phyloP scores from a whole-genome alignment of 2,329 filamentous ascomycete genomes.

The Canariomyces notabilis region DNA sequence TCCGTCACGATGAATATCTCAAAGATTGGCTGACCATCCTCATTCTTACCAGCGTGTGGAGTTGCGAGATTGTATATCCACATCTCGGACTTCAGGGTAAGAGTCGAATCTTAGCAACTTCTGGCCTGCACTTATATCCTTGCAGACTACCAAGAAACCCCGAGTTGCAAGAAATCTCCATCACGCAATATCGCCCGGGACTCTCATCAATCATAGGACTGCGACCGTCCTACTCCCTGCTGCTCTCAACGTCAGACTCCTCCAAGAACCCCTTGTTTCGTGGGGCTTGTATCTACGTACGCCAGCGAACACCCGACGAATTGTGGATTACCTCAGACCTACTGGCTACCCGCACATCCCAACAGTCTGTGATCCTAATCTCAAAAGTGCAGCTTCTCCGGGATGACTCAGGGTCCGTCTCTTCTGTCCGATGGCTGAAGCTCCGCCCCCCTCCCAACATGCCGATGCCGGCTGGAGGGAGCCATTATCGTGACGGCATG shows the following conservation, averaged over 20 bases:
- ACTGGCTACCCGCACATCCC: neutral
- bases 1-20: no score
- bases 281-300: conserved; percentile 39
- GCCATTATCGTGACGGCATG: neutral
- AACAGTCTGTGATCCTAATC: neutral
- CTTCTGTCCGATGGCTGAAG: neutral
- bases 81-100: neutral
- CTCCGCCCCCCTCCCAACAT: neutral
- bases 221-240: conserved; percentile 34
- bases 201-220: conserved; percentile 33
- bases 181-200: conserved; percentile 35
- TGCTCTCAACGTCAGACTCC: conserved; percentile 37
- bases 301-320: conserved; percentile 23
- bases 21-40: no score
- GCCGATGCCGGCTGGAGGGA: neutral
- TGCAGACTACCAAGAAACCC: neutral
- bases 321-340: neutral
- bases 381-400: neutral
- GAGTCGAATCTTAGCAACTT: neutral
- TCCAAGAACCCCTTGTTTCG: conserved; percentile 44
- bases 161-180: conserved; percentile 20
- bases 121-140: neutral
- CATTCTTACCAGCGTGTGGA: neutral
- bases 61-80: neutral
- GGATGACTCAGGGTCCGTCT: neutral